These are phyloP conservation scores for Acer yangbiense DNA, from an alignment of 345 rosid species.

Conservation along the genomic window DNA sequence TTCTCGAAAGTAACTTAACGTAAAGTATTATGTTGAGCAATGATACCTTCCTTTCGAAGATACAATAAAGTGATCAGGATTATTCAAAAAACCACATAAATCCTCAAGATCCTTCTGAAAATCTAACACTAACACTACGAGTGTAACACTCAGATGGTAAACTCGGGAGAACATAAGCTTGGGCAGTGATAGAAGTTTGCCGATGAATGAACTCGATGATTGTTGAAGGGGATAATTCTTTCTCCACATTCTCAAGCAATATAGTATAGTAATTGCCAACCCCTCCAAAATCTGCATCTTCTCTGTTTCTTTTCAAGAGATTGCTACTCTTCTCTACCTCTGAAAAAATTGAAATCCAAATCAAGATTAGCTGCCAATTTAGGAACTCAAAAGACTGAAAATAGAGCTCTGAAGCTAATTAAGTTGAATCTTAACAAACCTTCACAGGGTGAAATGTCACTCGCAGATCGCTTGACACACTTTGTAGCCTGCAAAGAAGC, in stretches of 20 bases:
- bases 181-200: conserved; percentile 28
- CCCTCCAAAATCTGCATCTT: conserved; percentile 46
- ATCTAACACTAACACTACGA: conserved; percentile 30
- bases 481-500: too few species aligned
- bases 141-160: conserved; percentile 33
- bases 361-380: not conserved
- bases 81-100: conserved; percentile 31
- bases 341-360: not conserved
- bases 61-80: conserved; percentile 27
- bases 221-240: conserved; percentile 35
- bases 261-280: conserved; percentile 7
- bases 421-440: too few species aligned
- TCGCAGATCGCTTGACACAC: too few species aligned
- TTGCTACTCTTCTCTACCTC: conserved; percentile 6
- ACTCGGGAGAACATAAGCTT: conserved; percentile 39
- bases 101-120: conserved; percentile 23
- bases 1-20: conserved; percentile 35
- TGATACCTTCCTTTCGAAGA: too few species aligned
- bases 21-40: not conserved
- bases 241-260: conserved; percentile 47
- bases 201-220: conserved; percentile 38
- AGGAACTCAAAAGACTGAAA: not conserved
- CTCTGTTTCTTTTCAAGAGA: not conserved
- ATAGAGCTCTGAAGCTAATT: too few species aligned
- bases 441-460: too few species aligned